Conservation (phyloP, 768 basidiomycete species). For the Steccherinum ochraceum region DNA sequence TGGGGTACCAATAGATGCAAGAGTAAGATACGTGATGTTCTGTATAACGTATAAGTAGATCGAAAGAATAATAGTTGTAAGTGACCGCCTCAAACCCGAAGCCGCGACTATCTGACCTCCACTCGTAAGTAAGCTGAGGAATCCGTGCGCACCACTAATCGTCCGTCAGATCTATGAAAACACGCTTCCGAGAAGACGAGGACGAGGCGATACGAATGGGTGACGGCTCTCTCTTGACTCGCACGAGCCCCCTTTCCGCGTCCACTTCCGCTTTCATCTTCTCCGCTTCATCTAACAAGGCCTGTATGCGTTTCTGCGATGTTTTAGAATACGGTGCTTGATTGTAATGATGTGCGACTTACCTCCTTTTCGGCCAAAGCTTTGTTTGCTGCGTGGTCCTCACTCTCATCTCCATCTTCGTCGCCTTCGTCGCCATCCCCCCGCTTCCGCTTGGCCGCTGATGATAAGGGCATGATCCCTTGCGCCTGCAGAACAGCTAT, state of each 20-base stretch:
- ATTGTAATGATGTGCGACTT: background rate
- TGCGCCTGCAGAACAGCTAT: background rate
- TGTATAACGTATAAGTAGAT: too few relatives aligned
- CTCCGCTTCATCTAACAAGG: background rate
- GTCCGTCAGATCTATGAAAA: background rate
- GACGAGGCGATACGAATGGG: background rate
- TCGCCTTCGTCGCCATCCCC: background rate
- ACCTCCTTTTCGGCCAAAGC: background rate
- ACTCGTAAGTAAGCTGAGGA: too few relatives aligned
- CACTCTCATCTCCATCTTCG: background rate
- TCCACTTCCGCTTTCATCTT: background rate
- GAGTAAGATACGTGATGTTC: too few relatives aligned
- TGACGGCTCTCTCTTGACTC: background rate
- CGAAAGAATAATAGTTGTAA: too few relatives aligned
- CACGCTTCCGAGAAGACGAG: background rate
- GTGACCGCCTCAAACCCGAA: too few relatives aligned
- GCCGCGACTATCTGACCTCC: too few relatives aligned
- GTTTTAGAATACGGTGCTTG: too few relatives aligned
- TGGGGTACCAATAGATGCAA: too few relatives aligned
- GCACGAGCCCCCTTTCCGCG: background rate
- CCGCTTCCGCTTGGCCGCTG: background rate
- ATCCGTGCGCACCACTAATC: too few relatives aligned
- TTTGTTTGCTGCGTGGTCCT: background rate
- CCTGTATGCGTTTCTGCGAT: background rate
- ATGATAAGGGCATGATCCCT: background rate